Evolutionary conservation across 1,139 yeast species (phyloP).

Genomic region (Yamadazyma buinensis): DNA sequence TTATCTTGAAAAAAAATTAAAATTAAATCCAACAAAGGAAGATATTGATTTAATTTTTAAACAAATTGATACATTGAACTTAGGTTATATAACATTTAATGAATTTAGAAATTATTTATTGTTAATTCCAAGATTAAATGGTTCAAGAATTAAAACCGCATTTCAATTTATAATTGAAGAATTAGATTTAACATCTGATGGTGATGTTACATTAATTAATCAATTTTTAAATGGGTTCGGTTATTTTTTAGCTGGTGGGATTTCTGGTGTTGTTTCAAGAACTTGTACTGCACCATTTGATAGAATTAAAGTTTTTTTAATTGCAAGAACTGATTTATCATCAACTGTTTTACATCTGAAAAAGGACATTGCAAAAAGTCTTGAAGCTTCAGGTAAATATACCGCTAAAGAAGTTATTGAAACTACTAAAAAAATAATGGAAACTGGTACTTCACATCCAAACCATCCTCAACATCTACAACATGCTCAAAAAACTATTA

Average conservation of each 20-base stretch:
- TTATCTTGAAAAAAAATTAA: constrained; percentile 54
- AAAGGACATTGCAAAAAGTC: constrained; percentile 43
- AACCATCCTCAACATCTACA: not conserved
- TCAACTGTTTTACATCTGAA: constrained; percentile 64
- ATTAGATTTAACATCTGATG: constrained; percentile 77
- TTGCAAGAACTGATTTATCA: constrained; percentile 83
- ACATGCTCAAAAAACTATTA: constrained; percentile 37
- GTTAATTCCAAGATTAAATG: constrained; percentile 73
- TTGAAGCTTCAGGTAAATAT: constrained; percentile 17
- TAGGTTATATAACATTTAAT: constrained; percentile 74
- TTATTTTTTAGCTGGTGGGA: constrained; percentile 88
- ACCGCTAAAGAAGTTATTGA: constrained; percentile 16
- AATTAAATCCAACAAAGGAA: constrained; percentile 50
- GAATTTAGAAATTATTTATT: constrained; percentile 82
- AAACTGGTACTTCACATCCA: not conserved
- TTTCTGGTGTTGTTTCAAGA: constrained; percentile 95
- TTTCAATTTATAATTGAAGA: constrained; percentile 79
- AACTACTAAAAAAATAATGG: constrained; percentile 2
- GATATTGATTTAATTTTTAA: constrained; percentile 59
- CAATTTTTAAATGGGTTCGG: constrained; percentile 84
- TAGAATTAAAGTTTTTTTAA: constrained; percentile 85
- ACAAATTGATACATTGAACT: constrained; percentile 55
- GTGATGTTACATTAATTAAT: constrained; percentile 81
- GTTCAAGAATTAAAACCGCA: constrained; percentile 75
- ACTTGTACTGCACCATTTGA: constrained; percentile 98